Evolutionary conservation across 176 grass and related monocot species (phyloP), one percentile per base, ranked within the genome.

Genomic region (Bromus sterilis): DNA sequence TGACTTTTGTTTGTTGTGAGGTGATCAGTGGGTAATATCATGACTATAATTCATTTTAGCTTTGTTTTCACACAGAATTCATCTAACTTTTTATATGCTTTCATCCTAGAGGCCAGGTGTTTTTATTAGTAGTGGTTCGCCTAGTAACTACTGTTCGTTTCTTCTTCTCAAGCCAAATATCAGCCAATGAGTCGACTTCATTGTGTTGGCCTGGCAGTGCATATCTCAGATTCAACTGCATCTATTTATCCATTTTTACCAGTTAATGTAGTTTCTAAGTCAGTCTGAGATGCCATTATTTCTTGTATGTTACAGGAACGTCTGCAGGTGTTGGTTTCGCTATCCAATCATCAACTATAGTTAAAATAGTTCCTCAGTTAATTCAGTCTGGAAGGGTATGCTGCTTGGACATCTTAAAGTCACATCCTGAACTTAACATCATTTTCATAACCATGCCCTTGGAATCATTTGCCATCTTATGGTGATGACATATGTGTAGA

Each of bases 241-340:
- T 71, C 41, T 7, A 48, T 35, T 24, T 1, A 32, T 73, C 70
- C 24, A 32, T 25, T 53, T 56, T 5, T 82, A 58, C 11, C n/a
- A 21, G 20, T 72, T 57, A 64, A 51, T 77, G 16, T 74, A 64
- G 59, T 55, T 92, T 88, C 26, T 58, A 57, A 21, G 16, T 82
- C 76, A 28, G 23, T 48, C 40, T 75, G 16, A 85, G 16, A 83
- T 74, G 29, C 25, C 34, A 42, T 43, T 80, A 8, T 82, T 90
- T 74, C 20, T 80, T 76, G 48, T 53, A 81, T 84, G 61, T 80
- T 77, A 37, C 88, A 99, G 96, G 96, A 64, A 93, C 91, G 48
- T 95, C 96, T 41, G 92, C 93, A 71, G 93, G 96, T 85, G 93
- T 99, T 87, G 96, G 96, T 57, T 99, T 99, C 0, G 91, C 96